Conservation (phyloP, 106 monocot species). For the Acorus calamus region DNA sequence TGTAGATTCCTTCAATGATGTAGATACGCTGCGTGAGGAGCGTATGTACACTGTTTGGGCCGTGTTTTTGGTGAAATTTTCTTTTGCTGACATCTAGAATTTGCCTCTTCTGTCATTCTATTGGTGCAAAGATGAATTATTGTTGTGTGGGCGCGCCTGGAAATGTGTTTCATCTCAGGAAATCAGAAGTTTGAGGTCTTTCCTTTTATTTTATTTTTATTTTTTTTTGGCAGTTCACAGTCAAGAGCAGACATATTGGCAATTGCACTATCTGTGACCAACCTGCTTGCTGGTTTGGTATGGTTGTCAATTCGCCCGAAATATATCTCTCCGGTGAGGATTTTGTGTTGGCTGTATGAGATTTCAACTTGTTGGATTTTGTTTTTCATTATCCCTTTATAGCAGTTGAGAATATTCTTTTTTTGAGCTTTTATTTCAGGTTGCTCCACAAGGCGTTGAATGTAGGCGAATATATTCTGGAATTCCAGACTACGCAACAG, state of each 20-base stretch:
- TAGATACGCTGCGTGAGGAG: no score
- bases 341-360: not conserved
- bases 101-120: no score
- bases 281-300: slow-evolving; percentile 78
- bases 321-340: slow-evolving; percentile 58
- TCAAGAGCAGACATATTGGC: slow-evolving; percentile 91
- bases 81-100: no score
- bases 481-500: slow-evolving; percentile 28
- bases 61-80: no score
- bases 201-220: not conserved
- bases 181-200: no score
- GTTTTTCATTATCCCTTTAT: not conserved
- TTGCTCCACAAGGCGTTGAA: slow-evolving; percentile 41
- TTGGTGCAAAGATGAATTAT: no score
- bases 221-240: slow-evolving; percentile 59
- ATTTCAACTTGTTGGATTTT: not conserved
- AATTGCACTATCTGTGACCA: slow-evolving; percentile 75
- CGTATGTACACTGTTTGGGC: no score
- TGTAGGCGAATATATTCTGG: slow-evolving; percentile 43
- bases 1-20: no score
- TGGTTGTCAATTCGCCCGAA: slow-evolving; percentile 93
- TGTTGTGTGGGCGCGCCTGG: no score
- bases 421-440: slow-evolving; percentile 24
- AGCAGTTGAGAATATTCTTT: not conserved
- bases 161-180: no score